Percentiles rank a stretch among this genome's conserved stretches.
Conservation (phyloP, 345 rosid genomes). For the Bruguiera sexangula region DNA sequence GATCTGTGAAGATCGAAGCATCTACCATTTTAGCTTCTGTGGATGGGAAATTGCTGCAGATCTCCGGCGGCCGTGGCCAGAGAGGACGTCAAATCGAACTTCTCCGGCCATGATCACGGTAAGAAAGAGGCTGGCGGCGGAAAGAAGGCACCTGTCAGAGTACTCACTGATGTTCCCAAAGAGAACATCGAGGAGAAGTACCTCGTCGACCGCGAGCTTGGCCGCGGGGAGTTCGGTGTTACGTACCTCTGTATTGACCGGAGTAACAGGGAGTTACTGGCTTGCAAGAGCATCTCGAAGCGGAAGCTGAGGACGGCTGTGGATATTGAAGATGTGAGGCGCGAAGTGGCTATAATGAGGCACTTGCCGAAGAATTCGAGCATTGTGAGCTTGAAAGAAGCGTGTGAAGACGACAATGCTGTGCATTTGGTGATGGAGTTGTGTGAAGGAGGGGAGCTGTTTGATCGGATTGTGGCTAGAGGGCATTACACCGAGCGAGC, state of each 20-base stretch:
- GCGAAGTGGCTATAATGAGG: constrained; percentile 97
- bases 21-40: not conserved
- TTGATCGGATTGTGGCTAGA: constrained; percentile 97
- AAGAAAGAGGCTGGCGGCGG: constrained; percentile 52
- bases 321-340: constrained; percentile 88
- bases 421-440: constrained; percentile 99
- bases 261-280: constrained; percentile 70
- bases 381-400: constrained; percentile 86
- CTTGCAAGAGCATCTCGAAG: constrained; percentile 96
- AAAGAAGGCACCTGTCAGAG: constrained; percentile 69
- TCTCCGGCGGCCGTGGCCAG: constrained; percentile 99
- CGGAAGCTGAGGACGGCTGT: constrained; percentile 90
- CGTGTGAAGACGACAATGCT: constrained; percentile 95
- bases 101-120: constrained; percentile 61
- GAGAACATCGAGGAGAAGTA: constrained; percentile 91
- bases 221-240: constrained; percentile 98
- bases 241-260: constrained; percentile 93
- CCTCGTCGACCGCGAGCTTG: constrained; percentile 93
- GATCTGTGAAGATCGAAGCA: constrained; percentile 8
- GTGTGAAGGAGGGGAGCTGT: constrained; percentile 99
- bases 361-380: constrained; percentile 86
- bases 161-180: constrained; percentile 63
- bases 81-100: constrained; percentile 91
- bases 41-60: constrained; percentile 99
- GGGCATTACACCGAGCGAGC: constrained; percentile 99